Base-by-base conservation (phyloP, 1,284 basidiomycete genomes). In the Sanghuangporus weigelae region DNA sequence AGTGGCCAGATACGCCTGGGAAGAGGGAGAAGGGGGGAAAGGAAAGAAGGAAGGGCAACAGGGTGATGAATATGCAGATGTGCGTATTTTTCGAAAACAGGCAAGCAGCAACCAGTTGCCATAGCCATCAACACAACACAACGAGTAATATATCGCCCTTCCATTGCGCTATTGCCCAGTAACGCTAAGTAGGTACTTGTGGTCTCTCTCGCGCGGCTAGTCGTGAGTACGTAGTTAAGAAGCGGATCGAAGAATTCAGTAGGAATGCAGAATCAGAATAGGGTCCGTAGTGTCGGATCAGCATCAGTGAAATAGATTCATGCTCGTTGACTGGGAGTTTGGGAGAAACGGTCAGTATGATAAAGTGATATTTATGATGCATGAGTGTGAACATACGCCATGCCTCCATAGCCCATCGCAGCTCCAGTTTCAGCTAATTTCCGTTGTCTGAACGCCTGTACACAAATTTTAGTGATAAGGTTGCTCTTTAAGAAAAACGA, bases 371-470 rank as follows among this genome's bases (percentile, higher is more conserved):
- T 35, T 16, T 21, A 44, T 48, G 14, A 36, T 21, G 6, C 54
- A 61, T 14, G 46, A 57, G 59, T 23, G 8, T n/a, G n/a, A 46
- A 68, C 68, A 35, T 73, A 83, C 78, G 77, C 78, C 81, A 82
- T 81, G 65, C 83, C 84, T 67, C 84, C 83, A 70, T 89, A 90
- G 38, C 84, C 85, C 78, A 85, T 82, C 44, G 70, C 69, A 35
- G 78, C 79, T 56, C 83, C 86, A 63, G 77, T 76, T 74, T 92
- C 90, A 26, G 85, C 86, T 69, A 90, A 80, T 74, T 85, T 87
- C 69, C 85, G 82, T 75, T 85, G 81, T 69, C 90, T 80, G 83
- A 92, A 93, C 63, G 83, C 81, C 89, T 91, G 67, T 26, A 63
- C 49, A 49, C n/a, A 49, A n/a, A n/a, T 7, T 42, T 42, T 46